Evolutionary conservation across 2,329 filamentous ascomycete species (phyloP).

Genomic region (Coniochaeta sp.): DNA sequence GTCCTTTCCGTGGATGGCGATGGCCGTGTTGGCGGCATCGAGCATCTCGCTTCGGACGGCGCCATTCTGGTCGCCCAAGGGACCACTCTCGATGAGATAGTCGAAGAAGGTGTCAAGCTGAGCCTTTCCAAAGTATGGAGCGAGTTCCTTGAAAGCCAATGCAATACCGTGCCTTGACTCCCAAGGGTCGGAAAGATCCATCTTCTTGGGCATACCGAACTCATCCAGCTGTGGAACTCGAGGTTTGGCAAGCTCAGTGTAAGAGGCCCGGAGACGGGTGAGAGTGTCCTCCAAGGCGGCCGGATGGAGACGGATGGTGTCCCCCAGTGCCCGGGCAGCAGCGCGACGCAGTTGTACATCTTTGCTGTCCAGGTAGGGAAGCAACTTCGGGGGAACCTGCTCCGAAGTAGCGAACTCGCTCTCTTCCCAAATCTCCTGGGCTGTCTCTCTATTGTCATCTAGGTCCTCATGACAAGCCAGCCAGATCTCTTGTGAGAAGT

Average conservation of each 20-base stretch:
- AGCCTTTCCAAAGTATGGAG: conserved; percentile 58
- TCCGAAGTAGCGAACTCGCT: conserved; percentile 68
- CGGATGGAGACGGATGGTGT: conserved; percentile 57
- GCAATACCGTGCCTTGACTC: conserved; percentile 86
- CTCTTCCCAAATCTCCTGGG: conserved; percentile 89
- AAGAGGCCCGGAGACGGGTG: conserved; percentile 59
- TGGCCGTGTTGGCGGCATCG: conserved; percentile 75
- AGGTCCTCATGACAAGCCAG: conserved; percentile 87
- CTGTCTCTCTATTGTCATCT: conserved; percentile 77
- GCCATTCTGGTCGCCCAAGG: conserved; percentile 74
- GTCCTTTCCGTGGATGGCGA: conserved; percentile 71
- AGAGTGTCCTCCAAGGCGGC: conserved; percentile 57
- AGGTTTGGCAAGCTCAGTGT: conserved; percentile 74
- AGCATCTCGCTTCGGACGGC: conserved; percentile 85
- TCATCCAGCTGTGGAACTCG: conserved; percentile 79
- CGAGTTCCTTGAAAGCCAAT: conserved; percentile 77
- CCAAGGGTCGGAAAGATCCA: conserved; percentile 84
- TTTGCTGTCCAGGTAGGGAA: conserved; percentile 72
- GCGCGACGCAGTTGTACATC: conserved; percentile 79
- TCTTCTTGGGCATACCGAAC: conserved; percentile 90
- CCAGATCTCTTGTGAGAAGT: conserved; percentile 88
- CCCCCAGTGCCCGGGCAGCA: conserved; percentile 73
- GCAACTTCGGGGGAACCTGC: conserved; percentile 58
- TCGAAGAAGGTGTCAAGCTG: conserved; percentile 72
- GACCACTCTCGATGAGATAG: conserved; percentile 80